A percentile compares a stretch with the other conserved stretches of the same genome.
Conservation (phyloP, 306 rosid genomes). For the Biancaea sappan region DNA sequence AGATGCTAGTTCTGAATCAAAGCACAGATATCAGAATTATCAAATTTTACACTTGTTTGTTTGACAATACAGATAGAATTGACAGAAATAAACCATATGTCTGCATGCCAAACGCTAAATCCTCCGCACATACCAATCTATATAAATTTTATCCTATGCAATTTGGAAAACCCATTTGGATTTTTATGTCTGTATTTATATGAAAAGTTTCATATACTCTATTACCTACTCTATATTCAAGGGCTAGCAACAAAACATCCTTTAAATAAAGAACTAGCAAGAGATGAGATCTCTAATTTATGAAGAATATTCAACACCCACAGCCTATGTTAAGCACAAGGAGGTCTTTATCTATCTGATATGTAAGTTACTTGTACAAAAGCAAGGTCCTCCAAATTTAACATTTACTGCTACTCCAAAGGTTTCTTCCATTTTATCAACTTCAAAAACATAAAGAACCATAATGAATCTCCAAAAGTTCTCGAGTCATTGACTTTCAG, state of each 20-base stretch:
- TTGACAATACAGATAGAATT: background rate
- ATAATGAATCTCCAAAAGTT: background rate
- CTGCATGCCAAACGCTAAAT: too few species aligned
- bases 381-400: background rate
- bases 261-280: background rate
- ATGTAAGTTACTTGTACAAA: slow-evolving; percentile 12
- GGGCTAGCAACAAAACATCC: background rate
- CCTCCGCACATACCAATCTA: background rate
- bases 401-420: background rate
- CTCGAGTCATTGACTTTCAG: slow-evolving; percentile 2
- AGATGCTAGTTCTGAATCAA: background rate
- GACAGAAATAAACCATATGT: background rate
- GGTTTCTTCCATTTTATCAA: background rate
- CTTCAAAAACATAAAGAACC: background rate
- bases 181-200: background rate
- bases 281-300: background rate
- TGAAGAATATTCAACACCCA: background rate
- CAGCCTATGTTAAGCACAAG: background rate
- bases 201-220: background rate
- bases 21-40: slow-evolving; percentile 4
- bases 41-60: background rate
- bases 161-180: background rate
- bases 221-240: background rate
- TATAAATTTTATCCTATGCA: background rate
- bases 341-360: background rate